These are phyloP conservation scores for Cicer chorassanicum DNA, from an alignment of 306 rosid species.

Conservation along the genomic window DNA sequence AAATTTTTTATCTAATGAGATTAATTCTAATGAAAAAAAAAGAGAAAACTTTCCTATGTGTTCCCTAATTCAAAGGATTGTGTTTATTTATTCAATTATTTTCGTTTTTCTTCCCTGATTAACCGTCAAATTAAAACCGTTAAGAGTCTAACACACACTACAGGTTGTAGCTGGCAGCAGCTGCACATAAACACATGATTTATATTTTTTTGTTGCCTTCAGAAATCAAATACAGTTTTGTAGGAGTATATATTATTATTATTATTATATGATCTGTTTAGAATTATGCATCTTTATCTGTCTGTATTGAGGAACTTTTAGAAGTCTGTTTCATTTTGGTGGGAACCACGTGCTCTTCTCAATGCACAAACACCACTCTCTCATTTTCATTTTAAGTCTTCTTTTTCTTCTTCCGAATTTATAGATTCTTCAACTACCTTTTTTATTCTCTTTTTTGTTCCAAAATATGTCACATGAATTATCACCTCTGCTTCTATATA, in stretches of 20 bases:
- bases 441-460: slow-evolving; percentile 8
- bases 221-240: no score
- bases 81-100: background rate
- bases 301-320: no score
- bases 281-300: no score
- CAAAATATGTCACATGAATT: background rate
- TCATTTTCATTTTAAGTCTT: slow-evolving; percentile 4
- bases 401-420: slow-evolving; percentile 27
- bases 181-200: background rate
- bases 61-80: background rate
- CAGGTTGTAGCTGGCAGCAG: background rate
- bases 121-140: background rate
- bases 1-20: background rate
- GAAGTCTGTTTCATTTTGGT: no score
- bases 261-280: no score
- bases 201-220: no score
- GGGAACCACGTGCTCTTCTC: slow-evolving; percentile 7
- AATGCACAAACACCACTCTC: background rate
- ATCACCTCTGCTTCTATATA: background rate
- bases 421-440: slow-evolving; percentile 44
- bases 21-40: background rate
- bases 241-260: no score
- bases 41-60: background rate
- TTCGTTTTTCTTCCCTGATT: background rate
- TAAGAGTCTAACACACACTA: background rate